Evolutionary conservation across 352 stramenopile genomes (phyloP).

Genomic region (Pythium phragmitis): DNA sequence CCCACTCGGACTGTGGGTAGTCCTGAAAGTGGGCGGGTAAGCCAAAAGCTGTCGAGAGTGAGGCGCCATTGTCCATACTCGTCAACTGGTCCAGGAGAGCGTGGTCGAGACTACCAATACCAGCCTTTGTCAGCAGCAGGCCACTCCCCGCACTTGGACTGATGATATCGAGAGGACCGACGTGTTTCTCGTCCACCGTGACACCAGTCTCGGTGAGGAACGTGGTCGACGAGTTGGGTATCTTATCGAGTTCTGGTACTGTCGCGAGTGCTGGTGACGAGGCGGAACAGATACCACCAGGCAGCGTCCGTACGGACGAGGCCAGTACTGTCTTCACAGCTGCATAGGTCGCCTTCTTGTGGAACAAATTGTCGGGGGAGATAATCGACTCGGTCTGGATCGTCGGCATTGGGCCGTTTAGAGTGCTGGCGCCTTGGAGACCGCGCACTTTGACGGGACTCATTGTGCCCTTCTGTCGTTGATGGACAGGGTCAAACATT

Average conservation of each 20-base stretch:
- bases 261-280: conserved; percentile 38
- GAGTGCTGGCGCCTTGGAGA: conserved; percentile 49
- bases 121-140: not conserved
- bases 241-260: conserved; percentile 22
- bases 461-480: conserved; percentile 38
- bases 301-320: conserved; percentile 52
- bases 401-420: conserved; percentile 16
- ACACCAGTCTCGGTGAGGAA: conserved; percentile 28
- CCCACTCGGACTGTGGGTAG: conserved; percentile 76
- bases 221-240: conserved; percentile 14
- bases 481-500: conserved; percentile 47
- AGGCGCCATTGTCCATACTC: conserved; percentile 25
- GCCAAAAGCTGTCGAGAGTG: conserved; percentile 49
- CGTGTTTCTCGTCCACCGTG: conserved; percentile 10
- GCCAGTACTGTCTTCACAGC: conserved; percentile 58
- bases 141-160: not conserved
- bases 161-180: not conserved
- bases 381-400: conserved; percentile 57
- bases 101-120: conserved; percentile 2
- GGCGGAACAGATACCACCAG: conserved; percentile 29
- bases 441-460: conserved; percentile 44
- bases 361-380: conserved; percentile 60
- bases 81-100: conserved; percentile 30
- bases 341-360: conserved; percentile 62
- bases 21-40: conserved; percentile 74